These are phyloP conservation scores for Cytospora paraplurivora DNA, from an alignment of 2,329 filamentous ascomycete genomes.

Conservation along the genomic window DNA sequence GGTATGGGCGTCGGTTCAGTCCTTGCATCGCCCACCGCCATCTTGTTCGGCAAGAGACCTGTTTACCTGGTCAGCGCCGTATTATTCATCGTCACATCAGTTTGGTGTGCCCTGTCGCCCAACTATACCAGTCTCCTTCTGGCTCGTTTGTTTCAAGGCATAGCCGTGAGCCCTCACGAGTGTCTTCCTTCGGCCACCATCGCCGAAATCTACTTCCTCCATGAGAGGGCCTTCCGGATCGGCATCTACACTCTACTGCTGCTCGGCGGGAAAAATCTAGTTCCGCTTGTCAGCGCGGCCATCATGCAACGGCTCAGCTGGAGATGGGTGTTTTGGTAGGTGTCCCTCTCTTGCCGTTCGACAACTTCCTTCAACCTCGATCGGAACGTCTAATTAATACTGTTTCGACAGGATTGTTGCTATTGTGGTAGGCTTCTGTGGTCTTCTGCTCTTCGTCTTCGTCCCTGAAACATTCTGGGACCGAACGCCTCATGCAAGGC, in stretches of 20 bases:
- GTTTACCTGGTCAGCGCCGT: slow-evolving; percentile 80
- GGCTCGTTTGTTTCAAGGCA: slow-evolving; percentile 83
- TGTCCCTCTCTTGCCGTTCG: slow-evolving; percentile 18
- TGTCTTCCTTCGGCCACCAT: slow-evolving; percentile 92
- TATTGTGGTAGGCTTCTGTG: slow-evolving; percentile 73
- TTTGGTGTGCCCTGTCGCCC: slow-evolving; percentile 87
- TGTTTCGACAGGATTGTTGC: slow-evolving; percentile 67
- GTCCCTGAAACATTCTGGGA: slow-evolving; percentile 98
- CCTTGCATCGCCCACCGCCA: slow-evolving; percentile 85
- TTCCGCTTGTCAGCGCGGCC: slow-evolving; percentile 82
- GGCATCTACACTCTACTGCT: slow-evolving; percentile 91
- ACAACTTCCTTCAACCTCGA: too few species aligned
- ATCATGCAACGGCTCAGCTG: slow-evolving; percentile 78
- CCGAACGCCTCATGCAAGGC: slow-evolving; percentile 61
- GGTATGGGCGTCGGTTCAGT: slow-evolving; percentile 85
- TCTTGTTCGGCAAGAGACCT: slow-evolving; percentile 85
- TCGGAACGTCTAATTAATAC: too few species aligned
- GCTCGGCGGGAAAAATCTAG: slow-evolving; percentile 86
- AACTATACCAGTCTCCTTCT: slow-evolving; percentile 77
- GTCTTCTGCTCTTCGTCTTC: slow-evolving; percentile 79
- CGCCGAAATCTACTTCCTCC: slow-evolving; percentile 93
- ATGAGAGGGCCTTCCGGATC: slow-evolving; percentile 83
- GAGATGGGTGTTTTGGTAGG: slow-evolving; percentile 89
- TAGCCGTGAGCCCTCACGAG: slow-evolving; percentile 87
- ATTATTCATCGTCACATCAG: slow-evolving; percentile 72